A percentile compares a stretch with the other conserved stretches of the same genome.
Evolutionary conservation across 1,284 basidiomycete genomes (phyloP).

Genomic region (Cryptococcus sp.): DNA sequence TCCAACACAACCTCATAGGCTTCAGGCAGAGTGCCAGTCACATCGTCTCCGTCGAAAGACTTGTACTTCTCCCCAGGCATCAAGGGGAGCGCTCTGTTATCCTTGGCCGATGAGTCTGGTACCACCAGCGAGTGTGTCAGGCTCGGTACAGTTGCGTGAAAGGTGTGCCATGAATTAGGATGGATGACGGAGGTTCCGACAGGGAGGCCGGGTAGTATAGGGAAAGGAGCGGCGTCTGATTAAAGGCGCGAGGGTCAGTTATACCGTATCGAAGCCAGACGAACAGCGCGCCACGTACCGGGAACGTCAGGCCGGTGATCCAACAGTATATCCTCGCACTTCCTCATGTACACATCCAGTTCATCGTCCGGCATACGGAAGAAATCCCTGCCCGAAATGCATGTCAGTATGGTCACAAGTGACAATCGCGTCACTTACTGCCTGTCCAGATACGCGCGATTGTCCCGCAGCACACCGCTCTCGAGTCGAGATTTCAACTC

Average conservation of each 20-base stretch:
- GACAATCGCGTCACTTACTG: constrained; percentile 21
- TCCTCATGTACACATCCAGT: constrained; percentile 40
- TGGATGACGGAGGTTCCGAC: constrained; percentile 3
- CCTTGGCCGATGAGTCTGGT: not conserved
- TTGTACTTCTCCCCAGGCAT: constrained; percentile 40
- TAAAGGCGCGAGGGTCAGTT: not conserved
- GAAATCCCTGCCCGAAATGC: constrained; percentile 26
- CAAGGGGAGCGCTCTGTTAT: constrained; percentile 31
- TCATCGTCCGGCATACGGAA: constrained; percentile 27
- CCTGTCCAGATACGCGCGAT: constrained; percentile 18
- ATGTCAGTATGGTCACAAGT: not conserved
- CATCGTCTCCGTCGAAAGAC: constrained; percentile 32
- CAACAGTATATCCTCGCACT: constrained; percentile 35
- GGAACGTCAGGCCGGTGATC: constrained; percentile 22
- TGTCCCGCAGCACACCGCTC: constrained; percentile 37
- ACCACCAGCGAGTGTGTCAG: not conserved
- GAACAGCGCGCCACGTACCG: constrained; percentile 6
- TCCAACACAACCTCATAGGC: constrained; percentile 30
- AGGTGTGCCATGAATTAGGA: constrained; percentile 27
- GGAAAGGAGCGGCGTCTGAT: constrained; percentile 22
- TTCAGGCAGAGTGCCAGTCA: constrained; percentile 31
- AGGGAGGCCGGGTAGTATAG: constrained; percentile 8
- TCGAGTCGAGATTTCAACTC: constrained; percentile 55
- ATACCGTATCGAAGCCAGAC: not conserved
- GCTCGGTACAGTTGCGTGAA: constrained; percentile 14